phyloP scores from a whole-genome alignment of 495 filamentous ascomycete genomes.

The Trichoderma reesei region DNA sequence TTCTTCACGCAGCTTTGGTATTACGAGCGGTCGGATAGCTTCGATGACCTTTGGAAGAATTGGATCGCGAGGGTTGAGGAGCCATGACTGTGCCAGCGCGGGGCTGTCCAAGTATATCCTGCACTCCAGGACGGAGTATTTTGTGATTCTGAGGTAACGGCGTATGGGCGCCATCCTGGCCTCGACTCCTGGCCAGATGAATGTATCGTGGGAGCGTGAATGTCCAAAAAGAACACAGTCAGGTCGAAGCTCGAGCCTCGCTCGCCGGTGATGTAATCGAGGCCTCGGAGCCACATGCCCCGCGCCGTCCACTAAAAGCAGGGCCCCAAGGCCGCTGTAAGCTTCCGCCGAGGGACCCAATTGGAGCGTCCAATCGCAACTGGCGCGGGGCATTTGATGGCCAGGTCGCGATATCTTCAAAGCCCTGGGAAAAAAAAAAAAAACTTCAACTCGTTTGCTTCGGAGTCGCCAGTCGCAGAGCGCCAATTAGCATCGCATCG shows the following conservation, averaged over 20 bases:
- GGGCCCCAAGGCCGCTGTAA: not conserved
- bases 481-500: not conserved
- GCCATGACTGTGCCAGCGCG: conserved; percentile 67
- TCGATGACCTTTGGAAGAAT: conserved; percentile 73
- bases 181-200: not conserved
- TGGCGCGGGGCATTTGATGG: not conserved
- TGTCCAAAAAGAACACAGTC: not conserved
- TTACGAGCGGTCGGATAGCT: conserved; percentile 70
- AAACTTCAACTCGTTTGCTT: not conserved
- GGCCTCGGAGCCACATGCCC: not conserved
- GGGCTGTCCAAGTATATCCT: conserved; percentile 93
- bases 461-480: not conserved
- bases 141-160: conserved; percentile 73
- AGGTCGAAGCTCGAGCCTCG: not conserved
- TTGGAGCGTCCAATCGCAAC: not conserved
- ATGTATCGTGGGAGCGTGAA: not conserved
- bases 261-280: conserved; percentile 1
- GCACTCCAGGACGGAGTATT: conserved; percentile 85
- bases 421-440: not conserved
- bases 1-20: conserved; percentile 87
- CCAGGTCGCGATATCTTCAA: not conserved
- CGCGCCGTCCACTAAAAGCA: not conserved
- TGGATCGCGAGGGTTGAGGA: conserved; percentile 60
- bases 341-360: not conserved
- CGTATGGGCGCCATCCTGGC: conserved; percentile 67